A percentile compares a stretch with the other conserved stretches of the same genome.
phyloP scores from a whole-genome alignment of 192 early-diverging fungal genomes.

The Coemansia sp. region DNA sequence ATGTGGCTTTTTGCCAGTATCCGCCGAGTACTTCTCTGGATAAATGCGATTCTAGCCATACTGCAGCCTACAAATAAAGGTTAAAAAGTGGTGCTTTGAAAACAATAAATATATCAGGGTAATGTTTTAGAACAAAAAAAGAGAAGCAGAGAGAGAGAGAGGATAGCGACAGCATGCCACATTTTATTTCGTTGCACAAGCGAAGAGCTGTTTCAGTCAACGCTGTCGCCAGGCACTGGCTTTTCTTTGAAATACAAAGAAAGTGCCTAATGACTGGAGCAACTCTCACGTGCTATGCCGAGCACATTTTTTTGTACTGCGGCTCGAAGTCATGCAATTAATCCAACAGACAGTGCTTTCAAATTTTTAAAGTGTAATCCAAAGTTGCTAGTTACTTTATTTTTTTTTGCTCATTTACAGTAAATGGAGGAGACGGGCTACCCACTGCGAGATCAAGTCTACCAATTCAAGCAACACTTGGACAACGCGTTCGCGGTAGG shows the following conservation, averaged over 20 bases:
- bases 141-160: neutral
- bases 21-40: neutral
- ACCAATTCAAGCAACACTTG: constrained; percentile 32
- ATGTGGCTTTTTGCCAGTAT: no score
- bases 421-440: constrained; percentile 31
- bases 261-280: neutral
- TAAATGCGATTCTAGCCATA: neutral
- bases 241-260: neutral
- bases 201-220: neutral
- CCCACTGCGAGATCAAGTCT: constrained; percentile 48
- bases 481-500: constrained; percentile 32
- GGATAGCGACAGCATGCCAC: neutral
- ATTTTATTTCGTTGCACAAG: neutral
- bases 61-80: neutral
- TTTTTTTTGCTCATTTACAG: neutral
- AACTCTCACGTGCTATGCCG: neutral
- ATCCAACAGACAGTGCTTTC: no score
- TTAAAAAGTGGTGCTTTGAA: neutral
- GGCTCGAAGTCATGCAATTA: no score
- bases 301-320: no score
- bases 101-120: neutral
- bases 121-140: neutral
- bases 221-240: neutral
- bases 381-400: no score
- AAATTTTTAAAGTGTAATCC: no score